Percentiles rank a stretch among this genome's conserved stretches.
Evolutionary conservation across 352 stramenopile genomes (phyloP).

Genomic region (Blastocystis hominis): DNA sequence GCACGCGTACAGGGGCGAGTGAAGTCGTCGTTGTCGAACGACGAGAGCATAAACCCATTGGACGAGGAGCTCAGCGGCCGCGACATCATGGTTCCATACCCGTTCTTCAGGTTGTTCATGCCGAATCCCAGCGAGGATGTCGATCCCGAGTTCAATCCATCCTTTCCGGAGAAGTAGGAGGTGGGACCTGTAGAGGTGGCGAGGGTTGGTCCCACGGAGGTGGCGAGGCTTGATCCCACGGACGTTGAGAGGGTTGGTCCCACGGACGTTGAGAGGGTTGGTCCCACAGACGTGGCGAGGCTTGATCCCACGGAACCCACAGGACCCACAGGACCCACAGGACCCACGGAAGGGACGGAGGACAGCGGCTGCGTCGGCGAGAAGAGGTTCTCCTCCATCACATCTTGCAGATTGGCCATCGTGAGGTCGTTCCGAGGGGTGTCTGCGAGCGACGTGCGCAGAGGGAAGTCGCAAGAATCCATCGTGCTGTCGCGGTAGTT

Average conservation of each 20-base stretch:
- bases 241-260: background rate
- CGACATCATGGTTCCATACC: background rate
- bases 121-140: background rate
- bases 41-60: slow-evolving; percentile 6
- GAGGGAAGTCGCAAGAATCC: background rate
- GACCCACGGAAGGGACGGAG: background rate
- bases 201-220: background rate
- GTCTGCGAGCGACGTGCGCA: background rate
- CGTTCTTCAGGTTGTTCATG: background rate
- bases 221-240: background rate
- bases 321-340: background rate
- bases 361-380: background rate
- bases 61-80: background rate
- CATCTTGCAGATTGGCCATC: slow-evolving; percentile 37
- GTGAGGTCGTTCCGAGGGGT: background rate
- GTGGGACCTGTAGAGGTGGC: background rate
- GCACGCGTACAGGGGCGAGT: background rate
- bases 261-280: background rate
- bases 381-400: slow-evolving; percentile 33
- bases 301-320: background rate
- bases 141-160: background rate
- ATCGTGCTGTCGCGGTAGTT: slow-evolving; percentile 25
- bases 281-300: too few relatives aligned
- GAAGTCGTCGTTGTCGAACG: slow-evolving; percentile 14
- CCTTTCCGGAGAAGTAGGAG: background rate